Evolutionary conservation across 441 rosid species (phyloP).

Genomic region (Populus hybrid): DNA sequence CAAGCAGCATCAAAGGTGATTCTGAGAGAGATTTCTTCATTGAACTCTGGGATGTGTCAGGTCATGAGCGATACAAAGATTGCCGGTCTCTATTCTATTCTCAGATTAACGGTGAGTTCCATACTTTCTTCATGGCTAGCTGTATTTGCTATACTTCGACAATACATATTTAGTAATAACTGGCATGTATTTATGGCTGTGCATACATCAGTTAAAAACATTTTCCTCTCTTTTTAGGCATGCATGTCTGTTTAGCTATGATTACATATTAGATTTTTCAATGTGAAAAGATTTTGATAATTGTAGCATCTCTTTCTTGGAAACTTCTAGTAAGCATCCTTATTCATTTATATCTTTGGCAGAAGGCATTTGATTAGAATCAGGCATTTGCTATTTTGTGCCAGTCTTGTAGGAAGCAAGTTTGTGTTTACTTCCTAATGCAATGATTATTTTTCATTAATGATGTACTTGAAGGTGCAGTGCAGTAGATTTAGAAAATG

Average conservation of each 20-base stretch:
- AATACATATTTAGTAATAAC: neutral
- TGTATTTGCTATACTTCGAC: neutral
- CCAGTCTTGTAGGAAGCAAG: neutral
- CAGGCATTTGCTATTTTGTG: neutral
- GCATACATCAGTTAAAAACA: neutral
- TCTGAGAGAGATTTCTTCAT: slow-evolving; percentile 90
- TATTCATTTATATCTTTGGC: neutral
- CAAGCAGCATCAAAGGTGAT: slow-evolving; percentile 86
- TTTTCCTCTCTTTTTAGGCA: neutral
- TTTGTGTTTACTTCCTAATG: neutral
- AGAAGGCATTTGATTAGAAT: neutral
- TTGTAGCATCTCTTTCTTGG: neutral
- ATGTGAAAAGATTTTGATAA: neutral
- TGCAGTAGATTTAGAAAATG: neutral
- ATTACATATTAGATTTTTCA: neutral
- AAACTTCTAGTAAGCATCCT: too few relatives aligned
- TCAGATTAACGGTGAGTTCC: slow-evolving; percentile 72
- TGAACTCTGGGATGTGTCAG: slow-evolving; percentile 99
- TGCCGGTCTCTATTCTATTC: slow-evolving; percentile 92
- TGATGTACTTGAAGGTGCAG: neutral
- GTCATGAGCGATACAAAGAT: slow-evolving; percentile 95
- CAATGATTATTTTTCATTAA: neutral
- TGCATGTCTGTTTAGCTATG: neutral
- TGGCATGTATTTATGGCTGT: neutral
- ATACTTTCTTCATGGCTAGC: neutral